These are phyloP conservation scores for Blastobotrys proliferans DNA, from an alignment of 1,139 yeast species.

Conservation along the genomic window DNA sequence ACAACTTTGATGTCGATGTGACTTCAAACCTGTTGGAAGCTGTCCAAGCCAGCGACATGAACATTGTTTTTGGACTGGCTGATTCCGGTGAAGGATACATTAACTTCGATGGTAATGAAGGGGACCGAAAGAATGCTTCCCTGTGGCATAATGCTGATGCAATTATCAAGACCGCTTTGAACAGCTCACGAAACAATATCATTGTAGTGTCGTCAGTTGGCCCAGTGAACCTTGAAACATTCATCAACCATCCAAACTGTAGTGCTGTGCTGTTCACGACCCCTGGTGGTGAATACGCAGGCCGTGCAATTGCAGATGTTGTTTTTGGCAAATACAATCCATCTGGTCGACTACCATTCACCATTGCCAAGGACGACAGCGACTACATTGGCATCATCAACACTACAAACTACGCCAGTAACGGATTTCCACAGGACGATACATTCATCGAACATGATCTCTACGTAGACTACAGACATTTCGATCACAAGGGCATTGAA, in stretches of 20 bases:
- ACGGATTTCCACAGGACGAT: conserved; percentile 41
- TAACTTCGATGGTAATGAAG: conserved; percentile 51
- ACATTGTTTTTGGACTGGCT: conserved; percentile 47
- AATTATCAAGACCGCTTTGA: conserved; percentile 47
- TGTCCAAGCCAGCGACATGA: conserved; percentile 49
- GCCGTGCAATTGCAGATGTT: conserved; percentile 45
- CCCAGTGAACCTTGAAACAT: conserved; percentile 54
- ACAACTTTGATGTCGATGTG: conserved; percentile 19
- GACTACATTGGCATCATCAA: conserved; percentile 52
- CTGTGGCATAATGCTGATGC: conserved; percentile 62
- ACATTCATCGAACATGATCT: conserved; percentile 33
- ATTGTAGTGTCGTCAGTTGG: conserved; percentile 59
- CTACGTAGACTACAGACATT: conserved; percentile 48
- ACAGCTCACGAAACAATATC: conserved; percentile 49
- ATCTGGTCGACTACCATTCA: conserved; percentile 60
- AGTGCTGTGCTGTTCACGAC: conserved; percentile 54
- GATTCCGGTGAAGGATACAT: conserved; percentile 57
- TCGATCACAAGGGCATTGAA: conserved; percentile 52
- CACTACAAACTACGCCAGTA: conserved; percentile 23
- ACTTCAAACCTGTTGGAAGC: conserved; percentile 27
- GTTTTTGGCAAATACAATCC: conserved; percentile 59
- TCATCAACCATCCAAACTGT: conserved; percentile 56
- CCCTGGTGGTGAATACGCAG: conserved; percentile 56
- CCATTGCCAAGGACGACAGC: conserved; percentile 53
- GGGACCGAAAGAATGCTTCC: conserved; percentile 55